phyloP scores from a whole-genome alignment of 2,329 filamentous ascomycete genomes.

The Trichoderma polysporum region DNA sequence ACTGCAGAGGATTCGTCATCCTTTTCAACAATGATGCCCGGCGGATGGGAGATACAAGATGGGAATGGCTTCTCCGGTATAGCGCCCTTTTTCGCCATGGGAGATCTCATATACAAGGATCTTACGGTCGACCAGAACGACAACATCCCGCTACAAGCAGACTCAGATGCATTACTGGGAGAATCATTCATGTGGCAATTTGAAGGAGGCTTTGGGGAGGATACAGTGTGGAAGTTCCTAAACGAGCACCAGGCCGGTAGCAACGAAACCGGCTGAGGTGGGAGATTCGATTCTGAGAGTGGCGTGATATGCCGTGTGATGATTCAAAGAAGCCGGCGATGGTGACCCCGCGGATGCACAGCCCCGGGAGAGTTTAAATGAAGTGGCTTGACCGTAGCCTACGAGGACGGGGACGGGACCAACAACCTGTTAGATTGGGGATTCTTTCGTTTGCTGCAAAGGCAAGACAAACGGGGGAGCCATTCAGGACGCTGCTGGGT shows the following conservation, averaged over 20 bases:
- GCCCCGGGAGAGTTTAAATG: neutral
- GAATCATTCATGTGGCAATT: conserved; percentile 46
- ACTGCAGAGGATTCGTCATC: neutral
- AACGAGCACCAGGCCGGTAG: conserved; percentile 47
- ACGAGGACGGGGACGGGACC: neutral
- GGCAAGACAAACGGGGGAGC: too few species aligned
- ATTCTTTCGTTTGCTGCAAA: neutral
- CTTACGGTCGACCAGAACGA: conserved; percentile 44
- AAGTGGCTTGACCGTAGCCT: neutral
- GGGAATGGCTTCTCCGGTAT: conserved; percentile 51
- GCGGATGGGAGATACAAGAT: conserved; percentile 41
- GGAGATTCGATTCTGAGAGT: neutral
- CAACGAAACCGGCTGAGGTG: conserved; percentile 19
- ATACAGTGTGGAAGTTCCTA: conserved; percentile 57
- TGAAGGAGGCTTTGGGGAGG: conserved; percentile 54
- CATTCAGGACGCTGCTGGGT: neutral
- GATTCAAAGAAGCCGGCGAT: neutral
- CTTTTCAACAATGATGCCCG: conserved; percentile 1
- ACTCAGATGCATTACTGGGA: conserved; percentile 14
- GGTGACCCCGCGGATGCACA: neutral
- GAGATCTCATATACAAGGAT: conserved; percentile 58
- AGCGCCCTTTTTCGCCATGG: conserved; percentile 56
- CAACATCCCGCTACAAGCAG: conserved; percentile 27
- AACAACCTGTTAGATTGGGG: neutral
- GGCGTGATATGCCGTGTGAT: neutral